Percentiles rank a stretch among this genome's conserved stretches.
phyloP scores from a whole-genome alignment of 129 eudicot species.

The Kitagawia praeruptora region DNA sequence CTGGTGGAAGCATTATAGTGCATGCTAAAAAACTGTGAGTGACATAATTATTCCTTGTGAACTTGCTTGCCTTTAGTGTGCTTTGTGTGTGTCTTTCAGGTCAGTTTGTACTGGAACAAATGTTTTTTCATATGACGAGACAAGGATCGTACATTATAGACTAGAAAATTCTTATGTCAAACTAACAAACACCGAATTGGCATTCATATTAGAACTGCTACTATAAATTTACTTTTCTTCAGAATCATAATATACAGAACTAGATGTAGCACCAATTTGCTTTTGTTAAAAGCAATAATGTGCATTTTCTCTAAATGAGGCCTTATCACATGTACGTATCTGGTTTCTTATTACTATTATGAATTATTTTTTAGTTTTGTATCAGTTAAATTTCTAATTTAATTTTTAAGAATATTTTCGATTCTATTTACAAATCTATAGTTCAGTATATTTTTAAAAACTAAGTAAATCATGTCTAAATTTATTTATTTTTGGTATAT shows the following conservation, averaged over 20 bases:
- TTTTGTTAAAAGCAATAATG: background rate
- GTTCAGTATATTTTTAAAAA: background rate
- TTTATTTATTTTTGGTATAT: too few relatives aligned
- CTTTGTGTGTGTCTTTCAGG: conserved; percentile 5
- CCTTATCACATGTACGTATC: background rate
- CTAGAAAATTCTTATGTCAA: background rate
- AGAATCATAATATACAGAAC: background rate
- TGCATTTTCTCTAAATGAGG: background rate
- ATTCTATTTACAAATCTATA: background rate
- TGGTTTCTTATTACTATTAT: background rate
- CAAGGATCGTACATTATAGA: background rate
- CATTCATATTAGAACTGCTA: background rate
- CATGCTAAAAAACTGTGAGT: conserved; percentile 67
- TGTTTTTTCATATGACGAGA: background rate
- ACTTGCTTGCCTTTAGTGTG: conserved; percentile 10
- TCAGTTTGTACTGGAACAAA: background rate
- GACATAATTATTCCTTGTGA: conserved; percentile 10
- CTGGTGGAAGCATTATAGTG: conserved; percentile 85
- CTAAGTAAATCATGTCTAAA: background rate
- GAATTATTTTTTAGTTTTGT: background rate
- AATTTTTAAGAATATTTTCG: background rate
- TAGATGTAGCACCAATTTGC: conserved; percentile 5
- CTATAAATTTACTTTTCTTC: background rate
- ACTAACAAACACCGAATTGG: background rate
- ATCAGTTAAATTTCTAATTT: background rate